Evolutionary conservation across 1,139 yeast species (phyloP).

Genomic region (Yamadazyma spencermartinsiae): DNA sequence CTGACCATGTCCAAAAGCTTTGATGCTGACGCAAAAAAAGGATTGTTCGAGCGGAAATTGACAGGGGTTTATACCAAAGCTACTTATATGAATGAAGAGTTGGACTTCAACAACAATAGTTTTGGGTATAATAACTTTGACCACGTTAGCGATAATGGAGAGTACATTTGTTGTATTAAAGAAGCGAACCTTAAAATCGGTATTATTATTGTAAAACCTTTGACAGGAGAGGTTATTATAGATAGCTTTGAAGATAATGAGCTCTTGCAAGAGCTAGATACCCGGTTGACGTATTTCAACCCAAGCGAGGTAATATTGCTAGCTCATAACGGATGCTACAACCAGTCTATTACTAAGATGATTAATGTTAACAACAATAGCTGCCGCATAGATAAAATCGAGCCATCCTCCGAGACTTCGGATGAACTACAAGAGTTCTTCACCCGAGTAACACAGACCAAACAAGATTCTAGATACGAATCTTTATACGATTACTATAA

Average conservation of each 20-base stretch:
- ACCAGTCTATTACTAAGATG: constrained; percentile 31
- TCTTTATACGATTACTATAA: constrained; percentile 27
- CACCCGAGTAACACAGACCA: constrained; percentile 6
- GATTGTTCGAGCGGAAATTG: constrained; percentile 63
- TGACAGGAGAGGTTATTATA: constrained; percentile 74
- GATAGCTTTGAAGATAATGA: constrained; percentile 65
- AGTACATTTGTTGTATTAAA: constrained; percentile 22
- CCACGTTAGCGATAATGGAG: constrained; percentile 23
- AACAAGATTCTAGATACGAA: constrained; percentile 7
- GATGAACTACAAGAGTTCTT: constrained; percentile 20
- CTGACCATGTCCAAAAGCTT: constrained; percentile 66
- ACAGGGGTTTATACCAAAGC: constrained; percentile 81
- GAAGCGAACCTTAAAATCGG: constrained; percentile 18
- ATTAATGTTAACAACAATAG: constrained; percentile 28
- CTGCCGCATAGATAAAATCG: constrained; percentile 15
- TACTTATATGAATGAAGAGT: constrained; percentile 72
- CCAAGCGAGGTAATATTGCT: constrained; percentile 71
- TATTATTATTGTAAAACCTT: constrained; percentile 67
- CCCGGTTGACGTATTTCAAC: constrained; percentile 67
- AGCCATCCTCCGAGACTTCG: constrained; percentile 10
- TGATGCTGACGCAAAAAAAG: constrained; percentile 30
- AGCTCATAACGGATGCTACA: neutral
- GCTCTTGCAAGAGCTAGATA: constrained; percentile 62
- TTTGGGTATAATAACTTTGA: constrained; percentile 7
- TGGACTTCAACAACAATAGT: constrained; percentile 19